These are phyloP conservation scores for Mycena polygramma DNA, from an alignment of 768 basidiomycete species.

Conservation along the genomic window DNA sequence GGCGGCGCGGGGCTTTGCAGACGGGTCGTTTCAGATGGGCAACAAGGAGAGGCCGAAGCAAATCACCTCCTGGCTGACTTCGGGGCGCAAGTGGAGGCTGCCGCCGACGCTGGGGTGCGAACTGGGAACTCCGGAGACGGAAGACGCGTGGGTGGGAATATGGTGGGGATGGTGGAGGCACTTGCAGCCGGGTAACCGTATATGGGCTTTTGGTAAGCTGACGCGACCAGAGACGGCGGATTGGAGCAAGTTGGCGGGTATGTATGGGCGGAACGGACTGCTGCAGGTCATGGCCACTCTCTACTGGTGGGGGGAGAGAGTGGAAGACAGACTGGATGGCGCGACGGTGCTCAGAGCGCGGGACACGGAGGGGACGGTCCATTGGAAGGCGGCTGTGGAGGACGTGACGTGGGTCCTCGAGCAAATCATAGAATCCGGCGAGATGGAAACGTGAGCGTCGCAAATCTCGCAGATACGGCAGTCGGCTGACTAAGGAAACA, in stretches of 20 bases:
- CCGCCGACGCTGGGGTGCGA: background rate
- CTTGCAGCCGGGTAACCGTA: conserved; percentile 9
- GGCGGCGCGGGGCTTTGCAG: background rate
- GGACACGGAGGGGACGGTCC: background rate
- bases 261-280: conserved; percentile 2
- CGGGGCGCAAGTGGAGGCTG: background rate
- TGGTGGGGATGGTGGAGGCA: conserved; percentile 2
- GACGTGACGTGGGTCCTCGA: conserved; percentile 4
- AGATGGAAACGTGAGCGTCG: background rate
- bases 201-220: background rate
- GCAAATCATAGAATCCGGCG: background rate
- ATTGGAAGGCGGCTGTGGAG: background rate
- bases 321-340: too few species aligned
- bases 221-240: background rate
- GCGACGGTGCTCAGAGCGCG: too few species aligned
- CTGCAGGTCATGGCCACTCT: conserved; percentile 9
- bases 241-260: background rate
- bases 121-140: background rate
- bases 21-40: background rate
- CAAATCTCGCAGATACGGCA: background rate
- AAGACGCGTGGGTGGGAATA: background rate
- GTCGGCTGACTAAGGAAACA: background rate
- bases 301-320: conserved; percentile 13
- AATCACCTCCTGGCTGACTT: too few species aligned
- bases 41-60: background rate